Conservation (phyloP, 352 stramenopile species). For the Globisporangium perplexum region DNA sequence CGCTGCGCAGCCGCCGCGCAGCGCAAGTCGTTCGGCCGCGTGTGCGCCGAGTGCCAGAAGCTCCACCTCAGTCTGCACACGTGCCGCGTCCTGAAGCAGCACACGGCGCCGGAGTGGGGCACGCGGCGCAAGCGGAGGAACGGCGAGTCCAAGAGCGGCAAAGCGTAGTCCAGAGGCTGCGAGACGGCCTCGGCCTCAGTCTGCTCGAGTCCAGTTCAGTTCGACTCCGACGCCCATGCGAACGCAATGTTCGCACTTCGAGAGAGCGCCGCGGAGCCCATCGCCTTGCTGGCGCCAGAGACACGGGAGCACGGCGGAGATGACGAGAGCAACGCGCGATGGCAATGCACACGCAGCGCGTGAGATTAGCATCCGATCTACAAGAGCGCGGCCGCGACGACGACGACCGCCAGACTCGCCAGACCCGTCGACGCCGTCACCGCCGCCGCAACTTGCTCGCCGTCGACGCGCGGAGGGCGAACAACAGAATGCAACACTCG, state of each 20-base stretch:
- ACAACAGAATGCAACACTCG: not conserved
- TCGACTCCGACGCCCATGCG: not conserved
- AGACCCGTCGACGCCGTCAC: not conserved
- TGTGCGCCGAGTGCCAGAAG: conserved; percentile 68
- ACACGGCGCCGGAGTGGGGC: conserved; percentile 65
- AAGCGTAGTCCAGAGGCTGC: not conserved
- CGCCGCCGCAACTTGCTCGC: not conserved
- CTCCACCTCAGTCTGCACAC: conserved; percentile 57
- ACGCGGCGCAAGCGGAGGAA: conserved; percentile 16
- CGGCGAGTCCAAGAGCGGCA: conserved; percentile 5
- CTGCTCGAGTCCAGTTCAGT: too few relatives aligned
- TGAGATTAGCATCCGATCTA: not conserved
- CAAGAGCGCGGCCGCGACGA: not conserved
- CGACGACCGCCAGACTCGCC: not conserved
- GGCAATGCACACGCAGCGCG: not conserved
- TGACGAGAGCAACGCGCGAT: not conserved
- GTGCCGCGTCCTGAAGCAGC: conserved; percentile 59
- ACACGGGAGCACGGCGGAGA: not conserved
- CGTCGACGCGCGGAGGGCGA: not conserved
- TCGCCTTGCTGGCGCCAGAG: not conserved
- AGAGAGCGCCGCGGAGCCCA: not conserved
- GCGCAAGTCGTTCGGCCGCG: conserved; percentile 34
- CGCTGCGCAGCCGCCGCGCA: not conserved
- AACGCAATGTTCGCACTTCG: too few relatives aligned
- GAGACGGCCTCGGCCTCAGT: too few relatives aligned